Evolutionary conservation across 2,329 filamentous ascomycete species (phyloP), one percentile per base, ranked within the genome.

Genomic region (Fusarium brachygibbosum): DNA sequence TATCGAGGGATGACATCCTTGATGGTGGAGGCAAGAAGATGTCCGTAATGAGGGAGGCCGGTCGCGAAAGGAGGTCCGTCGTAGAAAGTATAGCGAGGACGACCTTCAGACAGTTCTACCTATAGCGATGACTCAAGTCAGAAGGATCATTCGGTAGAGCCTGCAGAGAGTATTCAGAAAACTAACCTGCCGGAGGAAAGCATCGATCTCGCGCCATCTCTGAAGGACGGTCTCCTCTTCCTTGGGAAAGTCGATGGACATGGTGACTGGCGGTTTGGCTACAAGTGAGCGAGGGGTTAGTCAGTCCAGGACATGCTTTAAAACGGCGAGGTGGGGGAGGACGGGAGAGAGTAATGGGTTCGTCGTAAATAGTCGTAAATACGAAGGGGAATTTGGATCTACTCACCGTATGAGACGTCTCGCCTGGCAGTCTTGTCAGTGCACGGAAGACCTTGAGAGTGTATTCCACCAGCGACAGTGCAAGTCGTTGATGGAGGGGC

Each of bases 1-100:
- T 98, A 98, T 73, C 95, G 86, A 11, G 95, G 94, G 71, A 98
- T 97, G 64, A 97, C 96, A 79, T 98, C 95, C 81, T 98, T 98
- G 83, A 98, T 97, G 50, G 94, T 98, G 21, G 93, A 97, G 37
- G 95, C 92, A 71, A 97, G 86, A 54, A 97, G 83, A 81, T 97
- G 93, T 66, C 86, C 86, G 64, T 86, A 91, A 73, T 91, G 89
- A 65, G 87, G 87, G 19, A 89, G 79, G 60, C 87, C 91, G 71
- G 91, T 97, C 77, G 90, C 90, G 77, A 93, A 93, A 7, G 91
- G 91, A 59, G 91, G 91, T 13, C 93, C 93, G 86, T 95, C 93
- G 83, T 98, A 98, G 83, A 99, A 99, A 58, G 94, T 97, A 79
- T 97, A 99, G 55, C 90, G 91, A 69, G 92, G 88, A 67, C 90